phyloP scores from a whole-genome alignment of 177 flowering plant species.

The Vitis hybrid region DNA sequence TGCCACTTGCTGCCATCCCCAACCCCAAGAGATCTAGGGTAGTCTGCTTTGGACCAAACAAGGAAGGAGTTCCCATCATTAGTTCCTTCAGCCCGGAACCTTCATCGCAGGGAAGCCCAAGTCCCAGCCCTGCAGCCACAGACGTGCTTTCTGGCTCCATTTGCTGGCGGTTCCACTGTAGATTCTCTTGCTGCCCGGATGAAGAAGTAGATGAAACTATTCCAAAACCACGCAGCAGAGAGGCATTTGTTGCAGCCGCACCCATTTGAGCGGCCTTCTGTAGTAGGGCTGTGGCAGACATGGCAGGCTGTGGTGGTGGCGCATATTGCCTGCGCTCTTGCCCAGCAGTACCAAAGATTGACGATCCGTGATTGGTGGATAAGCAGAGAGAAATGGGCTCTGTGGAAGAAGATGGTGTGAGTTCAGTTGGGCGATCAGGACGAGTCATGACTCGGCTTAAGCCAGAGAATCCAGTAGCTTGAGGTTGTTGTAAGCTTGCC shows the following conservation, averaged over 20 bases:
- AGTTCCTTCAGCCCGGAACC: slow-evolving; percentile 61
- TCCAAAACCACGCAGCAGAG: slow-evolving; percentile 79
- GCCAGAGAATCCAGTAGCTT: slow-evolving; percentile 37
- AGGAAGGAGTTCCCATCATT: slow-evolving; percentile 63
- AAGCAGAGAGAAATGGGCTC: slow-evolving; percentile 65
- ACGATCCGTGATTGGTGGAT: slow-evolving; percentile 49
- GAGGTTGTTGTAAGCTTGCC: slow-evolving; percentile 32
- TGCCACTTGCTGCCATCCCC: slow-evolving; percentile 55
- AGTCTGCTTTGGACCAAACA: slow-evolving; percentile 64
- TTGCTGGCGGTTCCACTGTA: slow-evolving; percentile 42
- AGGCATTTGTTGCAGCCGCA: slow-evolving; percentile 57
- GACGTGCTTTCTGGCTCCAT: slow-evolving; percentile 34
- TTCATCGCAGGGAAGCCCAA: slow-evolving; percentile 54
- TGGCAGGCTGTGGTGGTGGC: slow-evolving; percentile 49
- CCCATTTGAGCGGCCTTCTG: slow-evolving; percentile 99
- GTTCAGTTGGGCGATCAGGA: slow-evolving; percentile 25
- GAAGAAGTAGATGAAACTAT: slow-evolving; percentile 47
- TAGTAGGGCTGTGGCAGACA: slow-evolving; percentile 79
- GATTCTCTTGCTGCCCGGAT: slow-evolving; percentile 34
- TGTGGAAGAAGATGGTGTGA: slow-evolving; percentile 30
- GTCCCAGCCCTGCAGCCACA: slow-evolving; percentile 51
- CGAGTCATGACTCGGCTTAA: slow-evolving; percentile 27
- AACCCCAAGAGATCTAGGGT: slow-evolving; percentile 71
- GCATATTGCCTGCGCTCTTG: slow-evolving; percentile 43
- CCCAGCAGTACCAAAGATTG: slow-evolving; percentile 42